Evolutionary conservation across 495 filamentous ascomycete species (phyloP).

Genomic region (Neurospora hispaniola): DNA sequence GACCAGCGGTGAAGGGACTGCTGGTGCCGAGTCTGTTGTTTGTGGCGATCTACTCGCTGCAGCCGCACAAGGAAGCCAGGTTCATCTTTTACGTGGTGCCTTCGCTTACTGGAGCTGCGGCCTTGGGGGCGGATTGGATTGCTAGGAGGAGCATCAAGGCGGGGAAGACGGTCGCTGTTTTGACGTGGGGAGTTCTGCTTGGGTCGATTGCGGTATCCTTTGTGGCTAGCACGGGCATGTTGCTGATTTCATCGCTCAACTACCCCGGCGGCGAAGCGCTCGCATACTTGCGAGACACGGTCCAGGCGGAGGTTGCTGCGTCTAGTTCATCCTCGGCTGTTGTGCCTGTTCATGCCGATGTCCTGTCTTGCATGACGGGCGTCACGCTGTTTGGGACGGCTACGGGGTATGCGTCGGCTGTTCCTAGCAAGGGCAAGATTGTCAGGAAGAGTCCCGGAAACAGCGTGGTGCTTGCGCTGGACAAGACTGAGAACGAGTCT

Average conservation of each 20-base stretch:
- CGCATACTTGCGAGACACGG: slow-evolving; percentile 40
- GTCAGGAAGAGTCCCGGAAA: not conserved
- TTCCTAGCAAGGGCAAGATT: not conserved
- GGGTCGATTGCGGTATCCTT: slow-evolving; percentile 50
- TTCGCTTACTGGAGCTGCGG: slow-evolving; percentile 64
- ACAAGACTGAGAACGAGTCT: slow-evolving; percentile 53
- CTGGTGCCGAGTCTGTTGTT: slow-evolving; percentile 60
- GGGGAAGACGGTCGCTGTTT: slow-evolving; percentile 28
- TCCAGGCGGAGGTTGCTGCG: slow-evolving; percentile 26
- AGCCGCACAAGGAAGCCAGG: slow-evolving; percentile 93
- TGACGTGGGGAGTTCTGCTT: slow-evolving; percentile 45
- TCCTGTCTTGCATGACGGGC: slow-evolving; percentile 86
- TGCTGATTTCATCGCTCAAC: slow-evolving; percentile 66
- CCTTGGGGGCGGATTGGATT: slow-evolving; percentile 62
- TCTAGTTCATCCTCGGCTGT: slow-evolving; percentile 14
- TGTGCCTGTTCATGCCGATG: slow-evolving; percentile 63
- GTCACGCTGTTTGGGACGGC: slow-evolving; percentile 67
- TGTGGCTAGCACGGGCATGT: slow-evolving; percentile 47
- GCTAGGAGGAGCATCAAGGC: slow-evolving; percentile 57
- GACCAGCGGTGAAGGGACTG: slow-evolving; percentile 36
- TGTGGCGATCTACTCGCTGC: slow-evolving; percentile 64
- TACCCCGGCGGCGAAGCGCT: slow-evolving; percentile 79
- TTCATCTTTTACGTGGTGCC: slow-evolving; percentile 90
- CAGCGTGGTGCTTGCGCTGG: slow-evolving; percentile 29
- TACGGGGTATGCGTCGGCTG: slow-evolving; percentile 6